These are phyloP conservation scores for Marchantia paleacea DNA, from an alignment of 225 moss, liverwort and hornwort genomes.

Conservation along the genomic window DNA sequence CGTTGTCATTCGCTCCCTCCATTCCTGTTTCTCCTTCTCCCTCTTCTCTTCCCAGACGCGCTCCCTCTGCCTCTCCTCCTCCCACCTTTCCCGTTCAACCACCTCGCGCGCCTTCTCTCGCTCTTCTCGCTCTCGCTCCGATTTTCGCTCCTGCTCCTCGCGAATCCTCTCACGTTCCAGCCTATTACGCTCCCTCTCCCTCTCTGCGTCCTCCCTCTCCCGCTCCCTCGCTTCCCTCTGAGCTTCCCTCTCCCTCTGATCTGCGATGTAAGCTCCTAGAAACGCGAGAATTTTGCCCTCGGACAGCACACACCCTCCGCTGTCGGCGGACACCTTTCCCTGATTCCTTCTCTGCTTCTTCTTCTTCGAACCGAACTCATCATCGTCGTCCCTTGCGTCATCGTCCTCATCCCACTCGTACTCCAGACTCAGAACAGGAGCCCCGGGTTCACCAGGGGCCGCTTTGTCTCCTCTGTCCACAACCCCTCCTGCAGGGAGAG, in stretches of 20 bases:
- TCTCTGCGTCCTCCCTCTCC: slow-evolving; percentile 43
- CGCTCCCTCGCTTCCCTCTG: slow-evolving; percentile 41
- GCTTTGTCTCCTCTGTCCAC: slow-evolving; percentile 24
- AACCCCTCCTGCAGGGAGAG: not conserved
- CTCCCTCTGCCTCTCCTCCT: slow-evolving; percentile 45
- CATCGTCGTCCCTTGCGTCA: slow-evolving; percentile 17
- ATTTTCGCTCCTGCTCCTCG: slow-evolving; percentile 40
- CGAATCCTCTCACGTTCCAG: slow-evolving; percentile 42
- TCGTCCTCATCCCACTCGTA: slow-evolving; percentile 35
- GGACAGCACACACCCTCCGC: slow-evolving; percentile 19
- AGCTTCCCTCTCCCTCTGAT: slow-evolving; percentile 47
- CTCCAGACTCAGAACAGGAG: slow-evolving; percentile 28
- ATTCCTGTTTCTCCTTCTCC: slow-evolving; percentile 48
- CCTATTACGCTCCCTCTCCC: slow-evolving; percentile 37
- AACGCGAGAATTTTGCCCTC: slow-evolving; percentile 40
- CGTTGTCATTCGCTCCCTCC: slow-evolving; percentile 44
- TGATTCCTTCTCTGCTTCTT: slow-evolving; percentile 34
- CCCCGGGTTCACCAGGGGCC: slow-evolving; percentile 21
- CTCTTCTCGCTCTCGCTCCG: slow-evolving; percentile 39
- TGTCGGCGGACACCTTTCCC: slow-evolving; percentile 20
- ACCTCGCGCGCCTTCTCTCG: slow-evolving; percentile 39
- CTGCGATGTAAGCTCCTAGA: slow-evolving; percentile 43
- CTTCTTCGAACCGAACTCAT: slow-evolving; percentile 29
- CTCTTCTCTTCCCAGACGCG: slow-evolving; percentile 45
- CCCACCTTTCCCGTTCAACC: slow-evolving; percentile 42